Base-by-base conservation (phyloP, 768 basidiomycete species). In the Lactarius tabidus region DNA sequence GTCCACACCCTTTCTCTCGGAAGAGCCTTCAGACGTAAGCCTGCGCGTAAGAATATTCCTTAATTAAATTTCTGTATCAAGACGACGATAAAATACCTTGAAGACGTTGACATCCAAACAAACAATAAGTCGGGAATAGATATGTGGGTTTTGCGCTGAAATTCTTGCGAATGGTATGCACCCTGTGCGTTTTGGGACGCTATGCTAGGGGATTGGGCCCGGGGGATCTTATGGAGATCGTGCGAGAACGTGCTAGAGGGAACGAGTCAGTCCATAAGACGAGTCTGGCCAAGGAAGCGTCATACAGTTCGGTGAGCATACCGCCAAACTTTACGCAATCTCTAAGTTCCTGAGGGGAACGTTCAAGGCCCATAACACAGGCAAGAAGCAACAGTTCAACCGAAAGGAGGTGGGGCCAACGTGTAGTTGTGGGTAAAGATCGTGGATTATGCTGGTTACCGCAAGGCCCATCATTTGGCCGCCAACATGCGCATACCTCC, bases 391-490 rank as follows among this genome's bases (percentile, higher is more conserved):
- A 39, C 48, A 4, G 38, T 6, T 35, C 35, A 33, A 35, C 57
- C 64, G 29, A 15, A 65, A 59, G 18, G 59, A 61, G 38, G 64
- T 61, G 1, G 64, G 64, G 41, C 64, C 64, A n/a, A 65, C 55
- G 29, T 36, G 26, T 39, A 65, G 17, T 3, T 65, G 10, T 17
- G 64, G 59, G 33, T 33, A 65, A 1, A 55, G 18, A 14, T 57
- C 64, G 33, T 55, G 55, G 33, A 65, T 65, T 20, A 65, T 45
- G 45, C 61, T 38, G 23, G 64, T 65, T 12, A 65, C 45, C 20
- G 61, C 48, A 3, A 65, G 64, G 26, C 59, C 23, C 10, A 57
- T 52, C 17, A 65, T 59, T 41, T 48, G 64, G 35, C 61, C 59
- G 20, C 64, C 64, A 26, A 65, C 14, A 17, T 65, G 56, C 14